phyloP scores from a whole-genome alignment of 768 basidiomycete species.

The Termitomyces bulborhizus region DNA sequence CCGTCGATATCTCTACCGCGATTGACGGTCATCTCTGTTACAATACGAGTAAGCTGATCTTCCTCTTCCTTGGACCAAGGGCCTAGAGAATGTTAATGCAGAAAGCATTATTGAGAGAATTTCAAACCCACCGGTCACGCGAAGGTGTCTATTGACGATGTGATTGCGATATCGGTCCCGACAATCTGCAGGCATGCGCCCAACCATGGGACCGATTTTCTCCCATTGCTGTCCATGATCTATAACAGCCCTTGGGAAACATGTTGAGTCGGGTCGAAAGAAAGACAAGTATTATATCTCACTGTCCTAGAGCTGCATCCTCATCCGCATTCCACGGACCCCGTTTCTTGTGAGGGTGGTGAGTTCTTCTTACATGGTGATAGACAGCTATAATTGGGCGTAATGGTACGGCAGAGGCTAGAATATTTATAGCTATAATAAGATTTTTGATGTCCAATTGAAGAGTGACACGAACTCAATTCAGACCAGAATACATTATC shows the following conservation, averaged over 20 bases:
- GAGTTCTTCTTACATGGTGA: constrained; percentile 66
- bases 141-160: constrained; percentile 58
- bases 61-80: constrained; percentile 80
- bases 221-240: constrained; percentile 78
- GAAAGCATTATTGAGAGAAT: not conserved
- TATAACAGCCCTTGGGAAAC: constrained; percentile 58
- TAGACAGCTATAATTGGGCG: constrained; percentile 83
- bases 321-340: constrained; percentile 68
- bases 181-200: constrained; percentile 75
- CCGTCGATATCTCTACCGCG: constrained; percentile 70
- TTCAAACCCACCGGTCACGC: constrained; percentile 43
- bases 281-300: constrained; percentile 16
- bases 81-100: constrained; percentile 28
- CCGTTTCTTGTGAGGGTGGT: constrained; percentile 63
- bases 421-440: constrained; percentile 5
- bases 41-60: constrained; percentile 64
- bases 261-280: not conserved
- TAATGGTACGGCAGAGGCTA: constrained; percentile 65
- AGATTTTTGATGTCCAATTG: not conserved
- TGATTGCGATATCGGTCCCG: constrained; percentile 85
- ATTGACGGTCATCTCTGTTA: constrained; percentile 66
- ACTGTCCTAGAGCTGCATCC: constrained; percentile 61
- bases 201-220: constrained; percentile 63
- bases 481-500: constrained; percentile 75
- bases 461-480: constrained; percentile 48